Conservation (phyloP, 2,329 filamentous ascomycete species). For the Thermoascus crustaceus region DNA sequence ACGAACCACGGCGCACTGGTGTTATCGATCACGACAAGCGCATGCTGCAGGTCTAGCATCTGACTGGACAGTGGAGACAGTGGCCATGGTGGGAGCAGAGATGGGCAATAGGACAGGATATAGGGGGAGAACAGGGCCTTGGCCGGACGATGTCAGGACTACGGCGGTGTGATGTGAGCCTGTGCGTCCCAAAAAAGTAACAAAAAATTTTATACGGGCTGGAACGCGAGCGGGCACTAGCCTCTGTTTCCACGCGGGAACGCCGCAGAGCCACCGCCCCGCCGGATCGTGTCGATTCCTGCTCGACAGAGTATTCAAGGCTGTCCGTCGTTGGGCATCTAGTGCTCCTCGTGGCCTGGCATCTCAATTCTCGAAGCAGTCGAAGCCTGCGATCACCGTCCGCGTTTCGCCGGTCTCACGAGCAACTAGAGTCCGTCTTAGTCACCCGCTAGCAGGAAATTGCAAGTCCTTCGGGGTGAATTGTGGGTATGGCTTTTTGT, state of each 20-base stretch:
- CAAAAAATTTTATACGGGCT: background rate
- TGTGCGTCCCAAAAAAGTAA: background rate
- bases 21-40: constrained; percentile 14
- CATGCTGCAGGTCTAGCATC: constrained; percentile 15
- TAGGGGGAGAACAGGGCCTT: constrained; percentile 8
- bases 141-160: constrained; percentile 1
- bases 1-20: constrained; percentile 9
- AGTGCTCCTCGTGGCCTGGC: no score
- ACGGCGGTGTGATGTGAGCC: background rate
- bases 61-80: constrained; percentile 14
- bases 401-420: no score
- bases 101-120: constrained; percentile 7
- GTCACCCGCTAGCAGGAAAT: no score
- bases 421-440: no score
- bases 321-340: no score
- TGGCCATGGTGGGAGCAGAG: constrained; percentile 10
- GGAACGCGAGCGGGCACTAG: background rate
- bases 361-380: no score
- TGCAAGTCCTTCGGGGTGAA: no score
- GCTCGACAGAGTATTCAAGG: no score
- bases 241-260: background rate
- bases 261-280: background rate
- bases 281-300: no score
- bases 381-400: no score
- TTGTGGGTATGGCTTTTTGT: no score